phyloP scores from a whole-genome alignment of 2,329 filamentous ascomycete species.

The Colletotrichum sojae region DNA sequence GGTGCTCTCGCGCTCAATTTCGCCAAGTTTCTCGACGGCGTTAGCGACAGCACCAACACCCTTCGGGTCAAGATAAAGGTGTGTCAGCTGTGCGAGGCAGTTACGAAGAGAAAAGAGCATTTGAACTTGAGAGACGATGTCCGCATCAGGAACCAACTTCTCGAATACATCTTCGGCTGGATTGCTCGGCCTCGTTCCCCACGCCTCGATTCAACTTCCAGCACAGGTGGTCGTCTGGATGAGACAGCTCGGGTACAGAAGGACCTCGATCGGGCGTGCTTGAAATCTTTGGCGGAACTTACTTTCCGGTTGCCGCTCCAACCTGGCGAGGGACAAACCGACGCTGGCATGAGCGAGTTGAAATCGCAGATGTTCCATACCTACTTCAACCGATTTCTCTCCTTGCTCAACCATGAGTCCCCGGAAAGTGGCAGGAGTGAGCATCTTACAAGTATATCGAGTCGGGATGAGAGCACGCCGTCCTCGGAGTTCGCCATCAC shows the following conservation, averaged over 20 bases:
- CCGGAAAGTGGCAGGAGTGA: slow-evolving; percentile 61
- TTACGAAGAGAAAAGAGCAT: slow-evolving; percentile 77
- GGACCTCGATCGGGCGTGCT: slow-evolving; percentile 76
- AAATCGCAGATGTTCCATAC: slow-evolving; percentile 81
- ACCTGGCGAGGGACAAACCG: slow-evolving; percentile 74
- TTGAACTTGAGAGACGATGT: slow-evolving; percentile 79
- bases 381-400: slow-evolving; percentile 79
- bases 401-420: slow-evolving; percentile 72
- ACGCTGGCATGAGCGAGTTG: slow-evolving; percentile 76
- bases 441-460: slow-evolving; percentile 43
- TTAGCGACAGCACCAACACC: slow-evolving; percentile 68
- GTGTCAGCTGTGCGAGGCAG: slow-evolving; percentile 76
- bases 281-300: slow-evolving; percentile 75
- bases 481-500: slow-evolving; percentile 76
- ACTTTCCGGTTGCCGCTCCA: slow-evolving; percentile 77
- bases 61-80: slow-evolving; percentile 78
- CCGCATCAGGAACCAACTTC: slow-evolving; percentile 76
- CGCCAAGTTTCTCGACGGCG: slow-evolving; percentile 75
- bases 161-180: slow-evolving; percentile 79
- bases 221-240: slow-evolving; percentile 63
- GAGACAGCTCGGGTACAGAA: slow-evolving; percentile 71
- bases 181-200: slow-evolving; percentile 73
- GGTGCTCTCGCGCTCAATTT: slow-evolving; percentile 76
- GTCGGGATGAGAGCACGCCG: slow-evolving; percentile 67
- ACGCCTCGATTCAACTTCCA: slow-evolving; percentile 56